These are phyloP conservation scores for Globomyces pollinis-pini DNA, from an alignment of 192 early-diverging fungal genomes.

Conservation along the genomic window DNA sequence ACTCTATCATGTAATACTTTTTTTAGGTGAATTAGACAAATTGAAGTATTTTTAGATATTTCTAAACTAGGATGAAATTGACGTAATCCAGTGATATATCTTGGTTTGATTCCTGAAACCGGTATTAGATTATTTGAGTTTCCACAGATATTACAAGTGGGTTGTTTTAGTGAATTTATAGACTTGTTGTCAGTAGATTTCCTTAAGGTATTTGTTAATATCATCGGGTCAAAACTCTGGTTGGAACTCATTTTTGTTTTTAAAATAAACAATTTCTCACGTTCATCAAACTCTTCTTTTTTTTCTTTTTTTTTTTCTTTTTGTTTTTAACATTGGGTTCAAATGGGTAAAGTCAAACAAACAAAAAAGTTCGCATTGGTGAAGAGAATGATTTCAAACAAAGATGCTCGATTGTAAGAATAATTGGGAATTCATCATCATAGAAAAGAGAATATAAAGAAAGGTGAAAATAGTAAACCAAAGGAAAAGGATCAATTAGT, in stretches of 20 bases:
- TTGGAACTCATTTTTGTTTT: no score
- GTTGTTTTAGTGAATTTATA: no score
- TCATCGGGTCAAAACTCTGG: no score
- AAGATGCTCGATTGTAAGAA: constrained; percentile 80
- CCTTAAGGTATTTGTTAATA: no score
- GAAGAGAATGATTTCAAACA: constrained; percentile 86
- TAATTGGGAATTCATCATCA: constrained; percentile 61
- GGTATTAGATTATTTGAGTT: no score
- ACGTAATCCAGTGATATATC: no score
- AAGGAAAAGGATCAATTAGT: constrained; percentile 62
- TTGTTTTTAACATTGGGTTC: neutral
- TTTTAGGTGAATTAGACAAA: no score
- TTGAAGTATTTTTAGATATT: no score
- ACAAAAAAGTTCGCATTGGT: constrained; percentile 92
- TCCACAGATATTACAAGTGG: no score
- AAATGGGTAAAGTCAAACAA: constrained; percentile 76
- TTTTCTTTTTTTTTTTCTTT: constrained; percentile 13
- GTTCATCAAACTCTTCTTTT: neutral
- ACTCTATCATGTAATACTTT: constrained; percentile 14
- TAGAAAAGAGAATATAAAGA: neutral
- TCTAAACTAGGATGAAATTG: no score
- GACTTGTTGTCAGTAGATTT: no score
- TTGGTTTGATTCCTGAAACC: no score
- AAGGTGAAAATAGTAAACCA: constrained; percentile 43
- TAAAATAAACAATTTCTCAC: neutral